Base-by-base conservation (phyloP, 441 rosid genomes). In the Dalechampia spathulata region DNA sequence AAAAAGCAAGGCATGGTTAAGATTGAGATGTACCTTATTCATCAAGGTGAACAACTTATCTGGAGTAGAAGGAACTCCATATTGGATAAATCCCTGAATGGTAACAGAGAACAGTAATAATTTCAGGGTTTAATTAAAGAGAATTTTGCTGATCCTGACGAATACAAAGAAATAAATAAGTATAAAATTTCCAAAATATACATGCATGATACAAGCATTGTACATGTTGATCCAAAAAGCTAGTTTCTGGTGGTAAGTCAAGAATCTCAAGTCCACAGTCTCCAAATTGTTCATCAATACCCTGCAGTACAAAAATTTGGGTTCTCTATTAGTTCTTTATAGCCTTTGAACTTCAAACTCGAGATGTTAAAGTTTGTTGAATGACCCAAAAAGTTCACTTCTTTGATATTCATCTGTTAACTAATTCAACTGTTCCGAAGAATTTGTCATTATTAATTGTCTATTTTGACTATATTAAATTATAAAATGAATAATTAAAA, bases 161-260 rank as follows among this genome's bases (percentile, higher is more conserved):
- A 30, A 30, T 3, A 3, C 5, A 30, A 36, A 63, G 30, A 43
- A 46, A 25, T 40, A 2, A 52, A 0, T 10, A 17, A 45, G 36
- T 7, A 62, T 47, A 14, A 62, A 15, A 60, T 39, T 54, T 52
- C 38, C 28, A 66, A 53, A 50, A 48, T 64, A 75, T 85, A 91
- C 98, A 84, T 91, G 93, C 98, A 86, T 91, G 70, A 91, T 66
- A 69, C 96, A 87, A 74, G 96, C 96, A 73, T 91, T 91, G 87
- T 82, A 83, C 87, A 82, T 85, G 87, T 91, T 91, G 89, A 91
- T 81, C 98, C 98, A 91, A 72, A 90, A 91, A 19, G 98, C 96
- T 62, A 87, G 73, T 72, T 86, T 91, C 71, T 91, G 98, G 53
- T 77, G 95, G 56, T 56, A 61, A 28, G 71, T 82, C 82, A 86